These are phyloP conservation scores for Besnoitia besnoiti DNA, from an alignment of 169 alveolate genomes.

Conservation along the genomic window DNA sequence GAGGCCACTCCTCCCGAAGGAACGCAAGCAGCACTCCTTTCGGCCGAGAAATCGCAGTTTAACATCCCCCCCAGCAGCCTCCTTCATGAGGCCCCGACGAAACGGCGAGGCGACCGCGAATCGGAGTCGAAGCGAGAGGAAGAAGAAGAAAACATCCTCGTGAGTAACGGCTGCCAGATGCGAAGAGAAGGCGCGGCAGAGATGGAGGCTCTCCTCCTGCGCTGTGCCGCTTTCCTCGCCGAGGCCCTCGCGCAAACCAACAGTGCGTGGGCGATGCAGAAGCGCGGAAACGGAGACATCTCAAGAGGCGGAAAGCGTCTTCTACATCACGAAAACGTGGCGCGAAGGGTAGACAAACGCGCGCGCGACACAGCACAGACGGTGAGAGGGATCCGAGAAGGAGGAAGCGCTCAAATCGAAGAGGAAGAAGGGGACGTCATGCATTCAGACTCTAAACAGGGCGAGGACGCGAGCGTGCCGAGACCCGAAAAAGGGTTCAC, in stretches of 20 bases:
- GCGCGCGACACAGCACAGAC: background rate
- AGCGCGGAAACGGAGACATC: background rate
- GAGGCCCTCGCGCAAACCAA: slow-evolving; percentile 1
- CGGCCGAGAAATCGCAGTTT: too few species aligned
- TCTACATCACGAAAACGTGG: background rate
- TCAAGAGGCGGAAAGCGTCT: background rate
- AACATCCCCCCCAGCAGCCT: too few species aligned
- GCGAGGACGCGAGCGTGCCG: too few species aligned
- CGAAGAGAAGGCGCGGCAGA: background rate
- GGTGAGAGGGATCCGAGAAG: too few species aligned
- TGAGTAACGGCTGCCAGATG: background rate
- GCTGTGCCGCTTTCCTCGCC: slow-evolving; percentile 26
- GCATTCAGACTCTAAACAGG: too few species aligned
- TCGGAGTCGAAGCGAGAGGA: background rate
- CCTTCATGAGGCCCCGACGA: too few species aligned
- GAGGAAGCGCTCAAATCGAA: background rate
- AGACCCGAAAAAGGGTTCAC: too few species aligned
- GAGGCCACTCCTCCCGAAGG: too few species aligned
- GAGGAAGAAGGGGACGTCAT: background rate
- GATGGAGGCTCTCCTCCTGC: background rate
- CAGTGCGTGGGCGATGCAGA: background rate
- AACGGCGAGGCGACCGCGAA: background rate
- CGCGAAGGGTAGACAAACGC: background rate
- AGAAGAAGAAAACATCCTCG: background rate
- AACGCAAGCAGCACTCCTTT: too few species aligned